phyloP scores from a whole-genome alignment of 2,329 filamentous ascomycete species.

The Bimuria novae-zelandiae region DNA sequence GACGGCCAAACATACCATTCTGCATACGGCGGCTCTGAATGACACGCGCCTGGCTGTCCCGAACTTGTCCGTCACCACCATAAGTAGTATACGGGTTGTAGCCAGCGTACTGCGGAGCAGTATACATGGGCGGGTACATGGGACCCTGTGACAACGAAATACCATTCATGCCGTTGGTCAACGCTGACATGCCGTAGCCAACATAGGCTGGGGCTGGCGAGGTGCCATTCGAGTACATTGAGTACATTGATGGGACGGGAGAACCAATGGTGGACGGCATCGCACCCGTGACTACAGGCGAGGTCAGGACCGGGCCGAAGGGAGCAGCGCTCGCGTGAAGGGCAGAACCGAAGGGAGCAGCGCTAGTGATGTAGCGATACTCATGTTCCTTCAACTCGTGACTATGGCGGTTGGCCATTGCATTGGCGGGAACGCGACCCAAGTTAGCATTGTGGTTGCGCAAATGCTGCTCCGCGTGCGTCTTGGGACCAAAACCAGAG shows the following conservation, averaged over 20 bases:
- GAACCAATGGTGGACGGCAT: slow-evolving; percentile 31
- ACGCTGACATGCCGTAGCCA: slow-evolving; percentile 63
- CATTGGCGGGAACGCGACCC: slow-evolving; percentile 74
- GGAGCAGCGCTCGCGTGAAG: slow-evolving; percentile 80
- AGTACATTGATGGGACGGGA: slow-evolving; percentile 41
- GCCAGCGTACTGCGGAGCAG: slow-evolving; percentile 12
- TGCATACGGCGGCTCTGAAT: slow-evolving; percentile 76
- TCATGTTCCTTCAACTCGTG: slow-evolving; percentile 64
- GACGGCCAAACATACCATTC: slow-evolving; percentile 63
- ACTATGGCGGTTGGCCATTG: slow-evolving; percentile 69
- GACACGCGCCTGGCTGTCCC: slow-evolving; percentile 76
- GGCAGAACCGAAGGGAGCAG: slow-evolving; percentile 61
- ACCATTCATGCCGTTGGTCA: slow-evolving; percentile 71
- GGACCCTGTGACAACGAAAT: slow-evolving; percentile 48
- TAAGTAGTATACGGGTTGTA: slow-evolving; percentile 40
- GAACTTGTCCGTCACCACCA: slow-evolving; percentile 57
- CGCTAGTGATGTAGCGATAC: slow-evolving; percentile 46
- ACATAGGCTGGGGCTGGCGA: slow-evolving; percentile 48
- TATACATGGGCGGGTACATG: slow-evolving; percentile 3
- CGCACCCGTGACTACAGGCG: slow-evolving; percentile 26
- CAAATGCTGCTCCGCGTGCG: slow-evolving; percentile 62
- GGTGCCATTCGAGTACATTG: slow-evolving; percentile 20
- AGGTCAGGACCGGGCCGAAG: slow-evolving; percentile 68
- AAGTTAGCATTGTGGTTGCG: slow-evolving; percentile 81
- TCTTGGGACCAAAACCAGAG: slow-evolving; percentile 47